Percentiles rank a stretch among this genome's conserved stretches.
These are phyloP conservation scores for Puccinia horiana DNA, from an alignment of 1,284 basidiomycete genomes.

Conservation along the genomic window DNA sequence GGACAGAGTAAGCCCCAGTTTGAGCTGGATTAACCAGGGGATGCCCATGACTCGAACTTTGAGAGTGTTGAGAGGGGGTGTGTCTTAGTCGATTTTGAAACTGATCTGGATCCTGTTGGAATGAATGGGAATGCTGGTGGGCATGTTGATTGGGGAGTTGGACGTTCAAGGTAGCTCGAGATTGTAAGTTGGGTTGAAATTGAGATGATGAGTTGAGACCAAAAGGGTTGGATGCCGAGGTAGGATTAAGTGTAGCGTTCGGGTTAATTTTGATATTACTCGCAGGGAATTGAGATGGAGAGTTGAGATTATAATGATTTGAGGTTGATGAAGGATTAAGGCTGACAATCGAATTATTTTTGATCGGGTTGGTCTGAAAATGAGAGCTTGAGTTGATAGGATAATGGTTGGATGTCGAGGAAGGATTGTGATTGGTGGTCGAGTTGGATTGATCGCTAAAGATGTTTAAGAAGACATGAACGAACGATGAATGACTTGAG, in stretches of 20 bases:
- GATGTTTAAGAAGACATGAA: neutral
- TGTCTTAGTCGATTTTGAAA: neutral
- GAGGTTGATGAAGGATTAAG: too few species aligned
- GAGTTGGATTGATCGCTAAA: neutral
- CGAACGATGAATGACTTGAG: neutral
- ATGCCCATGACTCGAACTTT: neutral
- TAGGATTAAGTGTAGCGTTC: neutral
- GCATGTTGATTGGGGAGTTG: neutral
- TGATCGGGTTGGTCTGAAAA: too few species aligned
- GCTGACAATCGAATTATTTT: too few species aligned
- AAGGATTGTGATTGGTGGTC: neutral
- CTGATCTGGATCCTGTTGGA: neutral
- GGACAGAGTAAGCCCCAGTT: neutral
- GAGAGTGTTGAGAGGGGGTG: slow-evolving; percentile 1
- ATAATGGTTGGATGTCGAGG: neutral
- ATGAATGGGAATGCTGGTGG: neutral
- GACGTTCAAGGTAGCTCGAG: neutral
- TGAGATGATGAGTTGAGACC: neutral
- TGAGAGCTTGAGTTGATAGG: too few species aligned
- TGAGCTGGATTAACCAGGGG: neutral
- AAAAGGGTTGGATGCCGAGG: neutral
- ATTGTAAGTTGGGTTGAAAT: neutral
- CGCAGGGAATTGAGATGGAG: too few species aligned
- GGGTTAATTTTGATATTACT: too few species aligned
- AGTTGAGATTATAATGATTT: too few species aligned